These are phyloP conservation scores for Carex myosuroides DNA, from an alignment of 176 grass and related monocot genomes.

Conservation along the genomic window DNA sequence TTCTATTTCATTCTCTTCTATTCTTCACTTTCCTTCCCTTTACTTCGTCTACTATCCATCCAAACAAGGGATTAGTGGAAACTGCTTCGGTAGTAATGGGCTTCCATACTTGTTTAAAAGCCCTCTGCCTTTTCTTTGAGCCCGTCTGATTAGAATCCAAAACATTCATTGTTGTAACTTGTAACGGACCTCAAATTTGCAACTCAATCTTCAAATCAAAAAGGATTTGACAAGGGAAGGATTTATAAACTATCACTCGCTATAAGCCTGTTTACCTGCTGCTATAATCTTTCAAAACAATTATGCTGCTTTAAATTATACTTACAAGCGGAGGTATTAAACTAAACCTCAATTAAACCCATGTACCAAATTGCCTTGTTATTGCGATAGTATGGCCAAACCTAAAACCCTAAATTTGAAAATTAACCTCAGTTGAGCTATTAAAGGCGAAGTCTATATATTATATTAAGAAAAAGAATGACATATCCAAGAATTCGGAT, in stretches of 20 bases:
- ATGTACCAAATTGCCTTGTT: neutral
- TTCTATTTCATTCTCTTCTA: too few species aligned
- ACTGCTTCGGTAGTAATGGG: too few species aligned
- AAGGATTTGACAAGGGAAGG: too few species aligned
- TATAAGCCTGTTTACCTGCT: neutral
- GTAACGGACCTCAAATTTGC: too few species aligned
- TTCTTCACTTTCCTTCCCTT: too few species aligned
- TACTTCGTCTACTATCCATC: too few species aligned
- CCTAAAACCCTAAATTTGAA: constrained; percentile 3
- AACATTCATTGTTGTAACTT: too few species aligned
- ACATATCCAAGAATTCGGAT: neutral
- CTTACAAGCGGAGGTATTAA: neutral
- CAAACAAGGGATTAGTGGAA: too few species aligned
- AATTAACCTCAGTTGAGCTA: neutral
- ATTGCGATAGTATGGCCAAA: neutral
- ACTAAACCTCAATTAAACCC: neutral
- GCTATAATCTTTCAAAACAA: neutral
- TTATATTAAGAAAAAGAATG: neutral
- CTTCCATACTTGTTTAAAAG: too few species aligned
- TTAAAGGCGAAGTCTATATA: neutral
- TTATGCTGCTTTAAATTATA: neutral
- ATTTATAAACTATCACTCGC: neutral
- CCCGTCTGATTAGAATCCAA: too few species aligned
- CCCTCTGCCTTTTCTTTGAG: too few species aligned
- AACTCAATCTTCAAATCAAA: too few species aligned